phyloP scores from a whole-genome alignment of 352 stramenopile species.

The Globisporangium nodosum region DNA sequence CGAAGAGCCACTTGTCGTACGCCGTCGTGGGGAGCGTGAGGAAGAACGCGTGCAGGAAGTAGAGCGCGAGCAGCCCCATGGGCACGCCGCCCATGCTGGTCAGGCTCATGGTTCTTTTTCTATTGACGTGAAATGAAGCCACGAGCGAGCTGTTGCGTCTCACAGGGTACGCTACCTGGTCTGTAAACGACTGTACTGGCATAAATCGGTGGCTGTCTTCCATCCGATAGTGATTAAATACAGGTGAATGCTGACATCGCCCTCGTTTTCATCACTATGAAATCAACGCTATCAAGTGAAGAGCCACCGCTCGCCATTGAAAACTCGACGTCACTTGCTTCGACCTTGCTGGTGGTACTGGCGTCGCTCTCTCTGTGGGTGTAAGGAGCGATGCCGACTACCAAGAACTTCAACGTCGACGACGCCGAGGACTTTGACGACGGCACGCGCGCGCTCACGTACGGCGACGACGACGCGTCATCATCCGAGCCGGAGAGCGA shows the following conservation, averaged over 20 bases:
- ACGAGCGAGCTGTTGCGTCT: too few relatives aligned
- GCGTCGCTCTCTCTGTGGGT: too few relatives aligned
- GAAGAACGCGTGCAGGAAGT: slow-evolving; percentile 76
- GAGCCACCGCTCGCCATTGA: background rate
- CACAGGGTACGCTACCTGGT: too few relatives aligned
- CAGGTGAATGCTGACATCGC: background rate
- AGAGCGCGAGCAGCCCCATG: slow-evolving; percentile 56
- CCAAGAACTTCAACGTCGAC: slow-evolving; percentile 74
- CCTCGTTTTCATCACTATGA: background rate
- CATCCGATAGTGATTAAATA: background rate
- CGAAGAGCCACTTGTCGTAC: slow-evolving; percentile 73
- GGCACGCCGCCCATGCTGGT: slow-evolving; percentile 24
- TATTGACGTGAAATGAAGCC: background rate
- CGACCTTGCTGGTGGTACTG: too few relatives aligned
- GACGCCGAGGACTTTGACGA: slow-evolving; percentile 81
- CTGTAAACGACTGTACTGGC: too few relatives aligned
- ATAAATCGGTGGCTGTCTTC: background rate
- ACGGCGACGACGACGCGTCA: slow-evolving; percentile 15
- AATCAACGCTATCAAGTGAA: background rate
- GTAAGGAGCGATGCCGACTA: slow-evolving; percentile 28
- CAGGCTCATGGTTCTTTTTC: background rate
- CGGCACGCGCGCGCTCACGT: slow-evolving; percentile 55
- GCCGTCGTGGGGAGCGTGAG: slow-evolving; percentile 75
- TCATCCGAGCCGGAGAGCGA: slow-evolving; percentile 21
- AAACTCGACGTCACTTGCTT: background rate